phyloP scores from a whole-genome alignment of 345 rosid species.

The Salix caprea region DNA sequence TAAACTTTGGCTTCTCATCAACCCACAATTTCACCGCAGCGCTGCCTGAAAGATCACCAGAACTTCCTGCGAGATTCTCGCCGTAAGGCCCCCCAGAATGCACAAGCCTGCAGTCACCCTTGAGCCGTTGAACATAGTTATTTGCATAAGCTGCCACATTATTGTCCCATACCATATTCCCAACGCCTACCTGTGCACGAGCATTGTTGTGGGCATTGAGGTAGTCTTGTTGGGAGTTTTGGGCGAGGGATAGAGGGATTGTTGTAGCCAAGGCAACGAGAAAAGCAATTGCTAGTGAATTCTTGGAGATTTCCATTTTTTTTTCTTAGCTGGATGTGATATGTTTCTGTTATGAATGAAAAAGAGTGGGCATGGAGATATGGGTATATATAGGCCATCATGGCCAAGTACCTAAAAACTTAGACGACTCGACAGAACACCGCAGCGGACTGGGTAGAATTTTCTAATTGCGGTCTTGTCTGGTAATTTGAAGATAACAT shows the following conservation, averaged over 20 bases:
- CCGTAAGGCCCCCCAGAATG: constrained; percentile 17
- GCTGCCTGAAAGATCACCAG: not conserved
- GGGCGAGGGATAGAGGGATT: not conserved
- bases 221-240: constrained; percentile 10
- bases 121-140: not conserved
- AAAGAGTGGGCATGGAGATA: not conserved
- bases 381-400: not conserved
- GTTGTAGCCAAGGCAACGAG: not conserved
- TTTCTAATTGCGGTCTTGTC: not conserved
- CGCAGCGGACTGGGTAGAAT: not conserved
- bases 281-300: not conserved
- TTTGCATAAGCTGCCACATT: not conserved
- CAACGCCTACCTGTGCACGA: constrained; percentile 7
- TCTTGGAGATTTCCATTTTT: not conserved
- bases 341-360: not conserved
- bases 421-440: no score
- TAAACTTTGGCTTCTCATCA: not conserved
- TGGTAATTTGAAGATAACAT: not conserved
- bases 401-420: no score
- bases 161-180: constrained; percentile 8
- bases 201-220: constrained; percentile 16
- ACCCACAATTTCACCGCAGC: constrained; percentile 17
- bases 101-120: not conserved
- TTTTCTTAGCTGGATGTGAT: no score
- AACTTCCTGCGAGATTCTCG: constrained; percentile 3